A percentile compares a stretch with the other conserved stretches of the same genome.
Evolutionary conservation across 371 early-diverging fungal species (phyloP).

Genomic region (Entomophthora muscae): DNA sequence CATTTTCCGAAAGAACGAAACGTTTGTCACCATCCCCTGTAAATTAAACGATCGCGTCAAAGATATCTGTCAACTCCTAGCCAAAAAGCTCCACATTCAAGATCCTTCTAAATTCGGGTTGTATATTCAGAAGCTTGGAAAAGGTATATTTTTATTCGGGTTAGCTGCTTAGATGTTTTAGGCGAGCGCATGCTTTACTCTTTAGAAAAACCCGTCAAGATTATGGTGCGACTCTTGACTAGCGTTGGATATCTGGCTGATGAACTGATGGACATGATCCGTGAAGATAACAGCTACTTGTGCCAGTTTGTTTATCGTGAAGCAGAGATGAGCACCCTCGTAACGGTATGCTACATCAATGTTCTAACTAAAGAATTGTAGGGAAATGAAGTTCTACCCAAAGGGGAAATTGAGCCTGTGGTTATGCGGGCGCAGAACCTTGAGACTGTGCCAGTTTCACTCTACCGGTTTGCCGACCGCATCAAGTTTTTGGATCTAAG

Average conservation of each 20-base stretch:
- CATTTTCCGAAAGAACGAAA: constrained; percentile 5
- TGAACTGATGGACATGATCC: constrained; percentile 47
- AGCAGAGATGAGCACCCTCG: constrained; percentile 1
- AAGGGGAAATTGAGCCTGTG: constrained; percentile 12
- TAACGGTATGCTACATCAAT: background rate
- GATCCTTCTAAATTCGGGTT: constrained; percentile 54
- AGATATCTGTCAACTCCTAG: constrained; percentile 35
- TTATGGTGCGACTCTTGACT: constrained; percentile 43
- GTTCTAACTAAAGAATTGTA: background rate
- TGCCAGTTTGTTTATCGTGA: constrained; percentile 57
- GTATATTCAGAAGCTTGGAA: constrained; percentile 33
- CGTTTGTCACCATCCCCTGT: constrained; percentile 6
- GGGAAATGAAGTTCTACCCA: background rate
- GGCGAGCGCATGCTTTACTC: constrained; percentile 38
- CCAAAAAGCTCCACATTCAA: constrained; percentile 55
- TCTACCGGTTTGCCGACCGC: constrained; percentile 38
- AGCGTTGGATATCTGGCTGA: constrained; percentile 65
- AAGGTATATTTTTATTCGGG: constrained; percentile 20
- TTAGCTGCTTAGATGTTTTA: constrained; percentile 11
- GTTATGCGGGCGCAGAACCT: constrained; percentile 41
- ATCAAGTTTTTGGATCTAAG: constrained; percentile 50
- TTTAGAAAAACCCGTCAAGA: constrained; percentile 48
- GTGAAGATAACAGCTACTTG: constrained; percentile 72
- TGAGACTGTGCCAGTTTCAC: constrained; percentile 48
- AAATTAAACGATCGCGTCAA: background rate